Evolutionary conservation across 768 basidiomycete genomes (phyloP).

Genomic region (Mycena galopus): DNA sequence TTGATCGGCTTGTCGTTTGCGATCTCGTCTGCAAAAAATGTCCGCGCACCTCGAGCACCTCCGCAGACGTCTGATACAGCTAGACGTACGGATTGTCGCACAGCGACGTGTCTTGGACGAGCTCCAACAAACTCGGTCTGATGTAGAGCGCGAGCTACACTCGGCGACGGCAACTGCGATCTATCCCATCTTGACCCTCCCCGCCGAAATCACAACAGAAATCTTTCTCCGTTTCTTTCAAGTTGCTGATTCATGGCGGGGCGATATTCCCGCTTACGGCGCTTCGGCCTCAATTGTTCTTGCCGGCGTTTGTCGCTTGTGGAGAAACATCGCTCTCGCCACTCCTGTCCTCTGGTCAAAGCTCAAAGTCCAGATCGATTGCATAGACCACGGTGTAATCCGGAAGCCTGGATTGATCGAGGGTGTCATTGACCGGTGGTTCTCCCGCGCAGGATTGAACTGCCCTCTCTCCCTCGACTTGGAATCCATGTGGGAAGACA

Average conservation of each 20-base stretch:
- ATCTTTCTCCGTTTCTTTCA: too few species aligned
- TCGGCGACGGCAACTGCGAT: too few species aligned
- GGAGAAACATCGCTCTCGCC: background rate
- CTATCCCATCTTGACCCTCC: background rate
- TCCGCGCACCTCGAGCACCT: too few species aligned
- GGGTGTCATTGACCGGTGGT: background rate
- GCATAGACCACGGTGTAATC: background rate
- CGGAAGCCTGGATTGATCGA: background rate
- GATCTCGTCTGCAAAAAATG: too few species aligned
- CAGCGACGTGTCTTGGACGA: background rate
- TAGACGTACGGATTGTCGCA: background rate
- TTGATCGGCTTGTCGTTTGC: too few species aligned
- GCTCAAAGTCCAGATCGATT: background rate
- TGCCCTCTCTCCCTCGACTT: background rate
- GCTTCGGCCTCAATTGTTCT: too few species aligned
- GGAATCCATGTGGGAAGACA: too few species aligned
- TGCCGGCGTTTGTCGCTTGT: background rate
- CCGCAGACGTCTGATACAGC: background rate
- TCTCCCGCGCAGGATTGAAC: background rate
- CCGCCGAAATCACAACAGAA: background rate
- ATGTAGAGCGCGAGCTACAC: background rate
- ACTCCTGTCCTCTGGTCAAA: background rate
- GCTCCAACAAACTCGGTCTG: background rate
- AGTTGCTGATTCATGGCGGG: too few species aligned
- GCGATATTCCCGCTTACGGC: too few species aligned